Evolutionary conservation across 2,329 filamentous ascomycete genomes (phyloP).

Genomic region (Cercospora zeina): DNA sequence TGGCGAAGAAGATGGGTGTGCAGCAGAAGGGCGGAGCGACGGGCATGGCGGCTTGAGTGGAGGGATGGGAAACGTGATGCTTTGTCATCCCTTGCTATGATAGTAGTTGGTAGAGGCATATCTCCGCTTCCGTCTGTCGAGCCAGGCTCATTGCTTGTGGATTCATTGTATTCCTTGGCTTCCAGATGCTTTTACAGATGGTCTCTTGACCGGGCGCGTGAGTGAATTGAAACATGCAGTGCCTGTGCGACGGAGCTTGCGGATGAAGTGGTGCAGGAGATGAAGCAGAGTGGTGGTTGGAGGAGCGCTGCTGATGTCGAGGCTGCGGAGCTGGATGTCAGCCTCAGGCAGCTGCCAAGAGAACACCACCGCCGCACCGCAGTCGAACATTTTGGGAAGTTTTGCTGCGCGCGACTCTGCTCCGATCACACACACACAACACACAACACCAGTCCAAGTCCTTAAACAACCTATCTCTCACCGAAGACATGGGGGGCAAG

Average conservation of each 20-base stretch:
- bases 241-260: too few species aligned
- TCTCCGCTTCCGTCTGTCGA: not conserved
- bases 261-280: not conserved
- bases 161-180: not conserved
- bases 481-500: slow-evolving; percentile 59
- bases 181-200: not conserved
- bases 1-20: slow-evolving; percentile 41
- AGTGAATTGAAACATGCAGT: too few species aligned
- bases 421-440: slow-evolving; percentile 7
- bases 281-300: not conserved
- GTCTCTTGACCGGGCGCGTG: too few species aligned
- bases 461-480: slow-evolving; percentile 42
- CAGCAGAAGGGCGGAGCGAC: slow-evolving; percentile 21
- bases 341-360: slow-evolving; percentile 1
- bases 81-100: not conserved
- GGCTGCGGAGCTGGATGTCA: not conserved
- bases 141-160: not conserved
- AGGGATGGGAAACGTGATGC: not conserved
- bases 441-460: slow-evolving; percentile 24
- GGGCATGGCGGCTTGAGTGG: not conserved
- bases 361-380: not conserved
- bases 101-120: not conserved
- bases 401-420: slow-evolving; percentile 1
- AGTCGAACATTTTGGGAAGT: slow-evolving; percentile 8
- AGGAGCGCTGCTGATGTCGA: not conserved